Evolutionary conservation across 257 asterid species (phyloP), one percentile per base, ranked within the genome.

Genomic region (Plantago ovata): DNA sequence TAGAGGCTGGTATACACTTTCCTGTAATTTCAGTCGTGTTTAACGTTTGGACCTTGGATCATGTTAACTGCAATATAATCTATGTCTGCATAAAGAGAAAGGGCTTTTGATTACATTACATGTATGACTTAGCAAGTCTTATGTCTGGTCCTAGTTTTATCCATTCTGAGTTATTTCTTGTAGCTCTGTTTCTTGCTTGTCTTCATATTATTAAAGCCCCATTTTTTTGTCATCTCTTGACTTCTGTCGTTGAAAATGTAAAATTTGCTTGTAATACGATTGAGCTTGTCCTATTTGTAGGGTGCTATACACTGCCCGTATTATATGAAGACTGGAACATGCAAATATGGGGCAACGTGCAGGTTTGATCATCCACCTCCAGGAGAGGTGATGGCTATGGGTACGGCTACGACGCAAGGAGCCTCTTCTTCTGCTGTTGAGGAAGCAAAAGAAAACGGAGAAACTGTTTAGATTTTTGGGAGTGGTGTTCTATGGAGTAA

Each of bases 361-460:
- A 91, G 54, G 81, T 91, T 91, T 66, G 95, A 91, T 58, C 96
- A 91, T 73, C 96, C 98, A 11, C 94, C 98, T 60, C 98, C 94
- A 3, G 95, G 89, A 21, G 96, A 84, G 81, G 94, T 87, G 77
- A 71, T 91, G 96, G 72, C 82, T 16, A 46, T 32, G 60, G 74
- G 74, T 32, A 46, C 77, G 12, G 20, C 82, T 16, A 44, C 77
- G 11, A n/a, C 82, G 6, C 76, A 70, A 46, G 76, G 56, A 32
- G 16, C 62, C 21, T 20, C 75, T 3, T 48, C 74, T 32, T 32
- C 86, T 78, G 83, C 53, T 51, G 75, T 47, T 50, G 82, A 58
- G 16, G 77, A 61, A 56, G 78, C 20, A 15, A 41, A 38, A 16
- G 75, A 64, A 62, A 75, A 79, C 28, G 83, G 60, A 46, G 66